Base-by-base conservation (phyloP, 805 yeast species). In the Brettanomyces naardenensis region DNA sequence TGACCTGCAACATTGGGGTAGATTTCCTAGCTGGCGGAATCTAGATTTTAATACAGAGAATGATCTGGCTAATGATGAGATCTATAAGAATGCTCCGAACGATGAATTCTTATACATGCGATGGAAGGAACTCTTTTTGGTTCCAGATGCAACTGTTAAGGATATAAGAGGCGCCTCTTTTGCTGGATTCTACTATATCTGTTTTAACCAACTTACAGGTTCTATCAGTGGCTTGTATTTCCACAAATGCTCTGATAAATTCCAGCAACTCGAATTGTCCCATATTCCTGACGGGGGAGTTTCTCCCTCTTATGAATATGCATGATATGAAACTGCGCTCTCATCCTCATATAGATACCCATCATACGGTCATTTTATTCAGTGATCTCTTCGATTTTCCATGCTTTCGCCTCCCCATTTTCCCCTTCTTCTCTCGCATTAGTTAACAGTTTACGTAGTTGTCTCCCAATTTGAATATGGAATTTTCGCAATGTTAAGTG, bases 161-260 rank as follows among this genome's bases (percentile, higher is more conserved):
- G 75, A 69, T 46, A 73, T 73, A 40, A 65, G 63, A 45, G 90
- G 73, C 13, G 96, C 95, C 0, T 82, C 95, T 2, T 89, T 80
- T 58, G 95, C 88, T 31, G 97, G 97, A 0, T 88, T 88, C 55
- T 89, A 89, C 59, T 89, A 88, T 55, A 75, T 88, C 21, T 85
- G 87, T 31, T 78, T 88, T 50, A 84, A 84, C 58, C 89, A 86
- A 52, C 43, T 66, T 5, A 77, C 80, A 2, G 96, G 96, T 5
- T 64, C 75, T 5, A 74, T 89, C 19, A 68, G 73, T 34, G 97
- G 97, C 4, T 69, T 82, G 34, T 89, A 89, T 57, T 89, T 78
- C 63, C 94, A 87, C 58, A 71, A 74, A 46, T 68, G 73, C n/a
- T 79, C 89, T 1, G 94, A 83, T 45, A 80, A 74, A 57, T 79